Evolutionary conservation across 2,329 filamentous ascomycete genomes (phyloP).

Genomic region (Colletotrichum brevisporum): DNA sequence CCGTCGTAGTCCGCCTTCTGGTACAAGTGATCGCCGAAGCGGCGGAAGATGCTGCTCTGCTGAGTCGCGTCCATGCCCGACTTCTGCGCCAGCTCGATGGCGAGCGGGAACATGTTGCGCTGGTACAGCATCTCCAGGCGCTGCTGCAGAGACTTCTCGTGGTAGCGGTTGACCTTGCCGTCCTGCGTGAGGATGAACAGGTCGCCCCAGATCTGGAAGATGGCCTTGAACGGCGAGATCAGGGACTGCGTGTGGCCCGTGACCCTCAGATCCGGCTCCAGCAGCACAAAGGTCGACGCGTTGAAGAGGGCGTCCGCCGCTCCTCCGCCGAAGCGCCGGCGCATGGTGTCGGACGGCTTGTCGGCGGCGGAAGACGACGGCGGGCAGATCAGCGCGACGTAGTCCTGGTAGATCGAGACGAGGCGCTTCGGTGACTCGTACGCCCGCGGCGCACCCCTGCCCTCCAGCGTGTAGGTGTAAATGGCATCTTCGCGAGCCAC

Average conservation of each 20-base stretch:
- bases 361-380: constrained; percentile 69
- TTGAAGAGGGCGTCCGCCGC: constrained; percentile 85
- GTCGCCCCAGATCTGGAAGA: constrained; percentile 92
- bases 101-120: constrained; percentile 90
- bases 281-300: constrained; percentile 87
- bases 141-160: constrained; percentile 91
- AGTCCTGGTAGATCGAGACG: constrained; percentile 84
- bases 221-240: constrained; percentile 81
- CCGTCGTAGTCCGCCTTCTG: constrained; percentile 96
- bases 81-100: constrained; percentile 93
- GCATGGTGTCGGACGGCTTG: constrained; percentile 71
- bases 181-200: constrained; percentile 92
- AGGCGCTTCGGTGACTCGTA: constrained; percentile 93
- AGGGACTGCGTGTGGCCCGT: constrained; percentile 91
- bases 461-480: constrained; percentile 90
- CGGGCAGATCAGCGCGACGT: constrained; percentile 88
- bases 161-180: constrained; percentile 91
- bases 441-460: constrained; percentile 87
- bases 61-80: constrained; percentile 83
- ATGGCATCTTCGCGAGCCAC: constrained; percentile 96
- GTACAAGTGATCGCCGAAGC: constrained; percentile 94
- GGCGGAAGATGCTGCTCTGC: constrained; percentile 92
- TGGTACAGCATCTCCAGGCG: constrained; percentile 95
- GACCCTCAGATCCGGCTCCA: constrained; percentile 93
- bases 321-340: constrained; percentile 77